Evolutionary conservation across 2,329 filamentous ascomycete genomes (phyloP).

Genomic region (Phaeomoniella chlamydospora): DNA sequence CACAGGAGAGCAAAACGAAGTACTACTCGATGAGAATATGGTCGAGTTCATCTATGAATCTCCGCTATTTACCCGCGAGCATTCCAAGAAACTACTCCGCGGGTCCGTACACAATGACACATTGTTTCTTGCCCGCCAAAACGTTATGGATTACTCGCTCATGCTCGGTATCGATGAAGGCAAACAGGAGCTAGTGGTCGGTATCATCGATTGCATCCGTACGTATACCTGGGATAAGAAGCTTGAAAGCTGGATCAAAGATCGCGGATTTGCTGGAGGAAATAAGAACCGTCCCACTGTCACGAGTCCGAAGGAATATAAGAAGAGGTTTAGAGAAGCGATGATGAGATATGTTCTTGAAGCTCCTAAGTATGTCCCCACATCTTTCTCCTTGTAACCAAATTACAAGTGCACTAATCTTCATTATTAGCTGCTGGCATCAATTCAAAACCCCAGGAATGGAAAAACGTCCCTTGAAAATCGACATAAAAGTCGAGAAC

Average conservation of each 20-base stretch:
- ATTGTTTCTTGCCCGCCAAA: constrained; percentile 80
- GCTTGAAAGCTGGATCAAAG: constrained; percentile 99
- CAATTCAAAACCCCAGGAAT: constrained; percentile 17
- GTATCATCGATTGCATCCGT: constrained; percentile 95
- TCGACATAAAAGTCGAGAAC: background rate
- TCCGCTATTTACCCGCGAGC: constrained; percentile 85
- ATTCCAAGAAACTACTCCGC: constrained; percentile 84
- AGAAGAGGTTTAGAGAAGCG: constrained; percentile 84
- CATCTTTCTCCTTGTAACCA: background rate
- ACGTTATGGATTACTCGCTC: constrained; percentile 97
- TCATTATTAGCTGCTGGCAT: constrained; percentile 26
- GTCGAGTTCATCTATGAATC: constrained; percentile 98
- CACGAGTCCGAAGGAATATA: constrained; percentile 94
- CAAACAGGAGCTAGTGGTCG: constrained; percentile 82
- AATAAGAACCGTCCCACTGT: constrained; percentile 82
- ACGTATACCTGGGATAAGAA: constrained; percentile 99
- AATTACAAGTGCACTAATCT: background rate
- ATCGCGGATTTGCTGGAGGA: constrained; percentile 67
- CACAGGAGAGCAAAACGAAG: constrained; percentile 91
- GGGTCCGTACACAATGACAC: constrained; percentile 97
- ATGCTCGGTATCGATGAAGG: constrained; percentile 96
- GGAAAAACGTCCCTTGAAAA: constrained; percentile 5
- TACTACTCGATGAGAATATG: constrained; percentile 94
- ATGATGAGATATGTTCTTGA: constrained; percentile 70
- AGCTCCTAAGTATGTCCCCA: constrained; percentile 28